Base-by-base conservation (phyloP, 1,139 yeast species). In the Scheffersomyces lignicola region DNA sequence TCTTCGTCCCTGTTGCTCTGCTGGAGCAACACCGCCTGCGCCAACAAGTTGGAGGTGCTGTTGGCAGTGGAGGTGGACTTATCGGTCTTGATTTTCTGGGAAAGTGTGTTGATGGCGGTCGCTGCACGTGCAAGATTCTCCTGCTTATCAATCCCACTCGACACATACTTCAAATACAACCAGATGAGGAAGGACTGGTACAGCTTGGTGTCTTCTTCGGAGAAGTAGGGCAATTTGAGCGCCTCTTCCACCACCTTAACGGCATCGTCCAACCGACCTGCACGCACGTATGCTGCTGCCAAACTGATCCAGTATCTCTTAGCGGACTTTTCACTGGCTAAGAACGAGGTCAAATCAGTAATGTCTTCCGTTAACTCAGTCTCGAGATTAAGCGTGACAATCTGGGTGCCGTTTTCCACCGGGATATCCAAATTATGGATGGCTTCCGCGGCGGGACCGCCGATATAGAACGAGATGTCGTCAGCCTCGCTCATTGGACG, bases 281-380 rank as follows among this genome's bases (percentile, higher is more conserved):
- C 73, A 36, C 78, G 72, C 24, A 85, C 82, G 58, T 90, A 92
- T 0, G 95, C 95, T 36, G 80, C 68, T 1, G 95, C 92, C 40
- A 89, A 80, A 11, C 84, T 74, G 15, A 87, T 62, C 98, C 98
- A 92, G 61, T 80, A 86, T 52, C 82, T 80, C 35, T 76, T 70
- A 22, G 78, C 80, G 42, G 94, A 83, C 39, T 75, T 76, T 60
- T 89, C 97, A 43, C 85, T 87, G 42, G 83, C 83, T 45, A 92
- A 68, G 44, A 92, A 74, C 25, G 78, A 76, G 47, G 85, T 81
- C 47, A 92, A 70, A 52, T 92, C 97, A 35, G 79, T 73, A 5
- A 96, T 85, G 55, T 89, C 96, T 15, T 86, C 96, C 1, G 96
- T 95, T 41, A 90, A 68, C 54, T 90, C 97, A 31, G 76, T 77